A percentile compares a stretch with the other conserved stretches of the same genome.
These are phyloP conservation scores for Grosmannia serpens DNA, from an alignment of 2,329 filamentous ascomycete species.

Conservation along the genomic window DNA sequence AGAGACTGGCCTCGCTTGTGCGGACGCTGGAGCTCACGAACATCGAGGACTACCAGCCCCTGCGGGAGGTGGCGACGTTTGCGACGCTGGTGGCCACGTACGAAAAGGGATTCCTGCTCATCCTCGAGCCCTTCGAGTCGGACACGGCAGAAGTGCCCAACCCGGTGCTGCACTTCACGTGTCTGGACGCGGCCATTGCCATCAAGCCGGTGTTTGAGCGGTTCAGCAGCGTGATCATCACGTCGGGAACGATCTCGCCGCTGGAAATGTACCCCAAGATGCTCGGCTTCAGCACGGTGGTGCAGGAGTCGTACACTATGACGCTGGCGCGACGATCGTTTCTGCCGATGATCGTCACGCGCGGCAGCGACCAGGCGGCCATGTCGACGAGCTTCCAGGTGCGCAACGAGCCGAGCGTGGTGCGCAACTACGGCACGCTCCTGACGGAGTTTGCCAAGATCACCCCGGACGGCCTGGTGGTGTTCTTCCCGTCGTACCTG, in stretches of 20 bases:
- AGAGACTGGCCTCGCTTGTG: slow-evolving; percentile 86
- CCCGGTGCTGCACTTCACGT: slow-evolving; percentile 93
- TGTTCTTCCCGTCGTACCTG: slow-evolving; percentile 96
- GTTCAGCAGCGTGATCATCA: slow-evolving; percentile 97
- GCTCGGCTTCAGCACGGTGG: slow-evolving; percentile 83
- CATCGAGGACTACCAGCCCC: slow-evolving; percentile 92
- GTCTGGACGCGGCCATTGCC: slow-evolving; percentile 91
- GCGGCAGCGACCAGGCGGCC: slow-evolving; percentile 85
- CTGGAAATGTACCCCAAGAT: slow-evolving; percentile 99
- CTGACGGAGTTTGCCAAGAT: slow-evolving; percentile 92
- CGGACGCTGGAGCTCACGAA: slow-evolving; percentile 91
- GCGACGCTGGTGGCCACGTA: slow-evolving; percentile 94
- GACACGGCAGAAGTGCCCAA: slow-evolving; percentile 62
- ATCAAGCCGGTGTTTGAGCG: slow-evolving; percentile 97
- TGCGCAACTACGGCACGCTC: slow-evolving; percentile 89
- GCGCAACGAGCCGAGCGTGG: slow-evolving; percentile 90
- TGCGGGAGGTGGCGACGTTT: slow-evolving; percentile 96
- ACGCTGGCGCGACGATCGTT: slow-evolving; percentile 91
- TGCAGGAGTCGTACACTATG: slow-evolving; percentile 97
- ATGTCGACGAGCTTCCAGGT: slow-evolving; percentile 93
- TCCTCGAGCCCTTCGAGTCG: slow-evolving; percentile 94
- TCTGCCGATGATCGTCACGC: slow-evolving; percentile 92
- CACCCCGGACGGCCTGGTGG: slow-evolving; percentile 94
- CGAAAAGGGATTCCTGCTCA: slow-evolving; percentile 89
- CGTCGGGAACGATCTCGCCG: slow-evolving; percentile 91